Percentiles rank a stretch among this genome's conserved stretches.
Conservation (phyloP, 2,329 filamentous ascomycete species). For the Tetracladium maxilliforme region DNA sequence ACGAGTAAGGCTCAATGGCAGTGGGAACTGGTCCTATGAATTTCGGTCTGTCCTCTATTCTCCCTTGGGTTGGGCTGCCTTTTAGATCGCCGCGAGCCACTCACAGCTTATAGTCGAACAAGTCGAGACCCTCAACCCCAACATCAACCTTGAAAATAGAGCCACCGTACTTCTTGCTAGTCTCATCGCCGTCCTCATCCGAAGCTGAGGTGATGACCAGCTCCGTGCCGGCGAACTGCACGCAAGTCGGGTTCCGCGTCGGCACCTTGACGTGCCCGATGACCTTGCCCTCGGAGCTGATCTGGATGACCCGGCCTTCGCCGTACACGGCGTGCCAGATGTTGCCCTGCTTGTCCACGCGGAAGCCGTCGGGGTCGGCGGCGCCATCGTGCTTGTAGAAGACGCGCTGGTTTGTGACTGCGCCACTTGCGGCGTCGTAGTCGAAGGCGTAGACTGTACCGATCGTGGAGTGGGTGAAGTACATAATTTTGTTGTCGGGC, state of each 20-base stretch:
- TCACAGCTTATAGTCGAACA: constrained; percentile 48
- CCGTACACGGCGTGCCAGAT: constrained; percentile 85
- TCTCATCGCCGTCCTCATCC: constrained; percentile 47
- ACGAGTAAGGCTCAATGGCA: no score
- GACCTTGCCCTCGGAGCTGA: constrained; percentile 50
- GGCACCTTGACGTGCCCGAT: constrained; percentile 64
- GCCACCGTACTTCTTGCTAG: constrained; percentile 51
- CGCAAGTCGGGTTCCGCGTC: constrained; percentile 68
- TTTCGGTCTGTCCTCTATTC: no score
- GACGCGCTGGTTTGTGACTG: constrained; percentile 51
- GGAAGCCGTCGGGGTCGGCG: constrained; percentile 71
- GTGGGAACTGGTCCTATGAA: no score
- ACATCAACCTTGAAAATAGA: constrained; percentile 66
- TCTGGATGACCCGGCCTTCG: constrained; percentile 58
- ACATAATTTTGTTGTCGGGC: constrained; percentile 56
- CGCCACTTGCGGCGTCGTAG: constrained; percentile 49
- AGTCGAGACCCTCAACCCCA: constrained; percentile 48
- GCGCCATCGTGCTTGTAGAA: constrained; percentile 57
- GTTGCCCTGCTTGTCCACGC: constrained; percentile 70
- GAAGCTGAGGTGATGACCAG: constrained; percentile 68
- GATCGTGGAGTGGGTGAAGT: constrained; percentile 67
- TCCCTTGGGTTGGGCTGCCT: no score
- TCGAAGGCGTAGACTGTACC: constrained; percentile 61
- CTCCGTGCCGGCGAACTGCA: constrained; percentile 59
- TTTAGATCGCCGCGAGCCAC: no score